Evolutionary conservation across 805 yeast genomes (phyloP).

Genomic region (Vanderwaltozyma yarrowii): DNA sequence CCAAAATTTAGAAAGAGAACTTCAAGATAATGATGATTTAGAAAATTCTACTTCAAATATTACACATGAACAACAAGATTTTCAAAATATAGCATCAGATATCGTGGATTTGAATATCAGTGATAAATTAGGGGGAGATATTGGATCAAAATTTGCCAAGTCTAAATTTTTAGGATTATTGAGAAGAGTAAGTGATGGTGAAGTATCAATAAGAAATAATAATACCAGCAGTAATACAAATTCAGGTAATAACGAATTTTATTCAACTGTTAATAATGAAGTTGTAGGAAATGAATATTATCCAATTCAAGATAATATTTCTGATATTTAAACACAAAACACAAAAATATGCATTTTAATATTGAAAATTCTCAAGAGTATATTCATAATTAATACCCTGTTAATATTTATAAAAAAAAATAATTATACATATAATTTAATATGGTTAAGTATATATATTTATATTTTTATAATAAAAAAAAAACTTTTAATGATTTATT

Average conservation of each 20-base stretch:
- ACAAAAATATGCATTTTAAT: background rate
- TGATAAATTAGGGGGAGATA: conserved; percentile 7
- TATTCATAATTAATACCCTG: background rate
- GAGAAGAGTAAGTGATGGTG: conserved; percentile 24
- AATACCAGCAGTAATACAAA: conserved; percentile 13
- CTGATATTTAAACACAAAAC: background rate
- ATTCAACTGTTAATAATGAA: conserved; percentile 17
- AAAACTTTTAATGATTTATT: too few species aligned
- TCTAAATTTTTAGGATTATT: conserved; percentile 25
- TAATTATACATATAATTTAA: too few species aligned
- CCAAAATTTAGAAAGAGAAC: conserved; percentile 16
- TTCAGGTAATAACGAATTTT: conserved; percentile 11
- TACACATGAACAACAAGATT: conserved; percentile 16
- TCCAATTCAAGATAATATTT: conserved; percentile 11
- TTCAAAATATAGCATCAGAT: conserved; percentile 19
- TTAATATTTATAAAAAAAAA: background rate
- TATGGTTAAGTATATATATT: too few species aligned
- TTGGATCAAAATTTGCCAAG: conserved; percentile 14
- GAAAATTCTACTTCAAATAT: background rate
- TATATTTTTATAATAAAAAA: too few species aligned
- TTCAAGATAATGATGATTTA: conserved; percentile 3
- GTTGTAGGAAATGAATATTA: conserved; percentile 21
- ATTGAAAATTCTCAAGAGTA: background rate
- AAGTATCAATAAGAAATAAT: conserved; percentile 5
- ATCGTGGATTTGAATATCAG: conserved; percentile 14